Evolutionary conservation across 2,329 filamentous ascomycete species (phyloP), one percentile per base, ranked within the genome.

Genomic region (Lasiodiplodia hormozganensis): DNA sequence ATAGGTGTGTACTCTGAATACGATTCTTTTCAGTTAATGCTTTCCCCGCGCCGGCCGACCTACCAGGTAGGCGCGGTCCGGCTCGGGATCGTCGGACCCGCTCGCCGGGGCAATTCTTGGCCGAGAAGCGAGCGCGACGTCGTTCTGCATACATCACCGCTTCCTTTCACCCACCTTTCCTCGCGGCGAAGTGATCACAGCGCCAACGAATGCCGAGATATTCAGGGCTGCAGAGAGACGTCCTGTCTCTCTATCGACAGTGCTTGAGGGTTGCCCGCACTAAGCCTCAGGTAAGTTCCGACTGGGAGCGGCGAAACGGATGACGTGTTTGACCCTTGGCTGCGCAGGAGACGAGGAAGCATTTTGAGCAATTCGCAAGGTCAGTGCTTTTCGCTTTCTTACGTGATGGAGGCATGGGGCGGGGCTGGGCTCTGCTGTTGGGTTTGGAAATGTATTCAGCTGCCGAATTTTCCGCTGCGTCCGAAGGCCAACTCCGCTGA

Each of bases 221-320:
- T 31, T 97, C 94, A 8, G 96, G 96, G 43, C 84, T 98, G n/a
- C 95, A 98, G 78, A 90, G 88, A 74, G 93, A 97, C 75, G 95
- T 97, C 3, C 80, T 98, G 64, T 85, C 89, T 40, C 87, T 99
- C 16, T 99, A 98, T 79, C 89, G 95, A 69, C 88, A 89, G 76
- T 98, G 95, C 75, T 83, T 99, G 31, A 88, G 94, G 69, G 92
- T 92, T 75, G 89, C 91, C 69, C 88, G 90, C 70, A 90, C 89
- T 75, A 98, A 99, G 79, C 93, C 94, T 62, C 77, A 82, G 74
- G 93, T 95, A 79, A 74, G 85, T 67, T 72, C 47, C 8, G 18
- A 82, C 83, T 68, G 83, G 84, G 71, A 34, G 69, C 70, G 74
- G 68, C 67, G 11, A 54, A 52, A 34, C 69, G 70, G 70, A 71